Base-by-base conservation (phyloP, 2,329 filamentous ascomycete genomes). In the Penicillium sclerotiorum region DNA sequence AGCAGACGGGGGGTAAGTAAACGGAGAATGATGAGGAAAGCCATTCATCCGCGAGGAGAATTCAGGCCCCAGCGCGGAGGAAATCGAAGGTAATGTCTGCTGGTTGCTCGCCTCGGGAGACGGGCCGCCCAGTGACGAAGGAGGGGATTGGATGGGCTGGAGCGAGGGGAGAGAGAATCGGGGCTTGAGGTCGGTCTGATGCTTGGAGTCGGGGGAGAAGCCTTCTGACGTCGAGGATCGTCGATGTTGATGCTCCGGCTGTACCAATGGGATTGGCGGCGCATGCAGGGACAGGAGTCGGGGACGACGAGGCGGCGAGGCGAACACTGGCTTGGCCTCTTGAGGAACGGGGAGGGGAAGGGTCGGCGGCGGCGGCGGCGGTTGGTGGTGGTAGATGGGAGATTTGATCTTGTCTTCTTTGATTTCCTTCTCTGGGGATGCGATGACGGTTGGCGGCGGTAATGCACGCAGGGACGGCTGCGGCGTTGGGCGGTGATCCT, bases 31-130 rank as follows among this genome's bases (percentile, higher is more conserved):
- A 55, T 42, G 36, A 50, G 40, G 65, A 37, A 58, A 48, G 33
- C 54, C 55, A 56, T 62, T 63, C 51, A 60, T 54, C 22, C 63
- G 60, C 21, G 55, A 44, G 27, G 53, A 53, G 8, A 61, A 56
- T 15, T 68, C 70, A 35, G 70, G 54, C 18, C 63, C 63, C n/a
- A 76, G 59, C 18, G 73, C 64, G 7, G 69, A 69, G 28, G 67
- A 62, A 15, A 78, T 63, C 2, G 75, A 71, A 1, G 75, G 75
- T 7, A 78, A 59, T 38, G 56, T 71, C 56, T 68, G 69, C 30
- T 55, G 64, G 25, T 58, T 60, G 35, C 33, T 6, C 35, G 55
- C 62, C 4, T 73, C 69, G 1, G 70, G 66, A 3, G 72, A 69
- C 38, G 60, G 64, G 22, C 59, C 59, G 8, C 64, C 59, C 15